Base-by-base conservation (phyloP, 2,329 filamentous ascomycete species). In the Rhynchosporium agropyri region DNA sequence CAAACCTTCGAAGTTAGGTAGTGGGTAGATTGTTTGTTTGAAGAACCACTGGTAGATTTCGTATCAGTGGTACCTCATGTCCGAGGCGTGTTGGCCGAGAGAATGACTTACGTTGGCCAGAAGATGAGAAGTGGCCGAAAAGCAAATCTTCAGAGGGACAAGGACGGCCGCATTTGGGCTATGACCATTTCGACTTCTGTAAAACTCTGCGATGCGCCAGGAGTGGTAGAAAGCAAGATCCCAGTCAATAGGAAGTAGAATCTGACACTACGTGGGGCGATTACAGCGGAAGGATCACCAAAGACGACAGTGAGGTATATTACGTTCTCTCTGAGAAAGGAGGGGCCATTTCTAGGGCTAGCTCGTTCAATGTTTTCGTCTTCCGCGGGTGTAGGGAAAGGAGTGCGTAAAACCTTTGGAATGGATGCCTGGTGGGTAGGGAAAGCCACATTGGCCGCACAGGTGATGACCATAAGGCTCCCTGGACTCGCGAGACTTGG, bases 191-290 rank as follows among this genome's bases (percentile, higher is more conserved):
- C 26, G 3, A 8, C 29, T 28, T 40, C 29, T 46, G 42, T 29
- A 40, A 46, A 33, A 58, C 43, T n/a, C 40, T 7, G 56, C 45
- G 4, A 58, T 33, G 10, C 20, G n/a, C 2, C 29, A 10, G 4
- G 56, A 58, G 45, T 58, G 45, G 31, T 49, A 58, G 56, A 58
- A 58, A 6, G 56, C 56, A 9, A 58, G 45, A 20, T 58, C 56
- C 56, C 56, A 58, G 45, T 58, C 43, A 36, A 58, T n/a, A 3
- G 54, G 40, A 20, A 57, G 13, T 5, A n/a, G 12, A 40, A 2
- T 4, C 31, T 4, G 29, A 54, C 13, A 33, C 3, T 26, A 26
- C 31, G 36, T 8, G 40, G 9, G 20, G 12, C 26, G 20, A 20
- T 20, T 20, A 20, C 20, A 20, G 20, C 20, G 20, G 20, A 20